phyloP scores from a whole-genome alignment of 2,329 filamentous ascomycete species.

The Sporothrix humicola region DNA sequence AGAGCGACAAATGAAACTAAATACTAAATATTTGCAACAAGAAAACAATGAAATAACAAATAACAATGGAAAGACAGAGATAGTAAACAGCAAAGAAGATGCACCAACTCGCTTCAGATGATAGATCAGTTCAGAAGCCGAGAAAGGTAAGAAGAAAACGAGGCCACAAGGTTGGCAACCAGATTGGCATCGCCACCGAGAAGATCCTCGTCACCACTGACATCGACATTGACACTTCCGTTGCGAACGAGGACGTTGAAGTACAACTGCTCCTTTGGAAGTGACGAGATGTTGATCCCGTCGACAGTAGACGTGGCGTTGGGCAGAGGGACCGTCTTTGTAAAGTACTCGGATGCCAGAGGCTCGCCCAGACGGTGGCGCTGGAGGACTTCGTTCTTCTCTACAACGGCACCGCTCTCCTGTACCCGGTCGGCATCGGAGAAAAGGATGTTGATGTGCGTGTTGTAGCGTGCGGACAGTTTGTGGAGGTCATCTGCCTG shows the following conservation, averaged over 20 bases:
- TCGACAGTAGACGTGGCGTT: conserved; percentile 19
- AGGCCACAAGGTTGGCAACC: neutral
- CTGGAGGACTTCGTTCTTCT: neutral
- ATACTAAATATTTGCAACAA: too few species aligned
- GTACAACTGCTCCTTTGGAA: conserved; percentile 34
- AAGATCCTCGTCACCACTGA: conserved; percentile 36
- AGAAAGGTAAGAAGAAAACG: neutral
- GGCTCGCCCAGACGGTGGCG: conserved; percentile 35
- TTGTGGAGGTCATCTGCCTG: conserved; percentile 34
- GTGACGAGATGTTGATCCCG: conserved; percentile 26
- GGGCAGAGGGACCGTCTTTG: conserved; percentile 26
- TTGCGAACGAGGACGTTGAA: conserved; percentile 36
- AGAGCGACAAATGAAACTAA: too few species aligned
- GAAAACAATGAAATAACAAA: too few species aligned
- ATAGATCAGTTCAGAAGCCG: too few species aligned
- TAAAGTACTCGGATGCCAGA: conserved; percentile 37
- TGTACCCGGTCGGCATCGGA: neutral
- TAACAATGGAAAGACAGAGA: too few species aligned
- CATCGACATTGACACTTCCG: conserved; percentile 32
- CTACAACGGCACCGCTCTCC: too few species aligned
- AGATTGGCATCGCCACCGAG: conserved; percentile 2
- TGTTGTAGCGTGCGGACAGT: conserved; percentile 35
- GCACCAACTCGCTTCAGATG: too few species aligned
- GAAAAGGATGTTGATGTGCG: conserved; percentile 37
- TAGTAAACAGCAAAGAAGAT: too few species aligned